These are phyloP conservation scores for Pinus tabuliformis DNA, from an alignment of 75 land plant species.

Conservation along the genomic window DNA sequence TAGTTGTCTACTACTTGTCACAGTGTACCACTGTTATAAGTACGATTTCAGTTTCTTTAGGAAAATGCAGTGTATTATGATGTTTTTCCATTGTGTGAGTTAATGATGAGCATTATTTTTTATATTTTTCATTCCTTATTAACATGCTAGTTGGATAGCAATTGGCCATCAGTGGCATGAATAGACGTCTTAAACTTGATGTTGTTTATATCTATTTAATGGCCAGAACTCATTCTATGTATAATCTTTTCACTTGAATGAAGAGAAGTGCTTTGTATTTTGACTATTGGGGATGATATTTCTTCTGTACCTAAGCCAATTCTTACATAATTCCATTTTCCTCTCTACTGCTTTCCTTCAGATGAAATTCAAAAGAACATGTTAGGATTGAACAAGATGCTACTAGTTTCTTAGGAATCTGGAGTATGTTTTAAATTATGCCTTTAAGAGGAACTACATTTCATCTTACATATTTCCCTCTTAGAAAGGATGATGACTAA, in stretches of 20 bases:
- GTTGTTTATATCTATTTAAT: constrained; percentile 3
- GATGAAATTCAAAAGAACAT: too few species aligned
- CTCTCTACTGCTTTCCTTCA: too few species aligned
- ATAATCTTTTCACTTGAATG: neutral
- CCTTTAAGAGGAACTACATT: too few species aligned
- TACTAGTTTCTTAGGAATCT: too few species aligned
- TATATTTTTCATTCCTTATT: neutral
- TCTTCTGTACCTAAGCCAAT: too few species aligned
- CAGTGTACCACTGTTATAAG: neutral
- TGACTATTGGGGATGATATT: too few species aligned
- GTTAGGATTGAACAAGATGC: too few species aligned
- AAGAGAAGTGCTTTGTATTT: too few species aligned
- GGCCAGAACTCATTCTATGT: neutral
- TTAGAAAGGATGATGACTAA: too few species aligned
- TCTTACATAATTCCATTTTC: too few species aligned
- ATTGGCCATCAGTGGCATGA: constrained; percentile 5
- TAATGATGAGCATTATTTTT: constrained; percentile 4
- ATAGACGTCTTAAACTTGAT: neutral
- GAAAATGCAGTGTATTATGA: constrained; percentile 10
- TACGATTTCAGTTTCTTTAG: constrained; percentile 5
- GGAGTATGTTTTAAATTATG: too few species aligned
- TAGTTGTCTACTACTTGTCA: neutral
- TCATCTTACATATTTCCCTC: too few species aligned
- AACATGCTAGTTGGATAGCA: neutral
- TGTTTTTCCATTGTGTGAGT: constrained; percentile 7